Evolutionary conservation across 768 basidiomycete genomes (phyloP).

Genomic region (Cystobasidium ongulense): DNA sequence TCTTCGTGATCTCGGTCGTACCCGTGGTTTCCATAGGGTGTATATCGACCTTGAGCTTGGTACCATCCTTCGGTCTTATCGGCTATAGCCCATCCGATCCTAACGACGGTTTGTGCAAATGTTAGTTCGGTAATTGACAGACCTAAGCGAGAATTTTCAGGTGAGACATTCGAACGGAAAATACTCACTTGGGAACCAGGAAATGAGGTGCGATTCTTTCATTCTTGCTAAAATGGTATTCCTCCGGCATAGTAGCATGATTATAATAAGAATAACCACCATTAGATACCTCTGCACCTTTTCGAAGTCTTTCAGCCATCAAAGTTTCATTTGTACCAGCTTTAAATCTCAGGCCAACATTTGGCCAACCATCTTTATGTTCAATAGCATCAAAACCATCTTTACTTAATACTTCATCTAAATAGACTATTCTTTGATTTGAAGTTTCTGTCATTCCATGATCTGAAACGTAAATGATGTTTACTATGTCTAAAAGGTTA

Average conservation of each 20-base stretch:
- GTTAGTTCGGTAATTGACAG: conserved; percentile 64
- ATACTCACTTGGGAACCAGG: conserved; percentile 18
- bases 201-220: conserved; percentile 44
- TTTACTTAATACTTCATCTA: conserved; percentile 70
- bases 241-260: conserved; percentile 67
- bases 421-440: conserved; percentile 62
- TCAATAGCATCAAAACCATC: conserved; percentile 57
- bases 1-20: conserved; percentile 56
- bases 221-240: conserved; percentile 61
- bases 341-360: conserved; percentile 72
- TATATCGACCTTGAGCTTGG: conserved; percentile 51
- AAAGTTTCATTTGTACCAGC: conserved; percentile 54
- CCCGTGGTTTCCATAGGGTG: conserved; percentile 67
- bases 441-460: conserved; percentile 56
- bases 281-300: conserved; percentile 52
- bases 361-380: conserved; percentile 81
- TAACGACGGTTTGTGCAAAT: conserved; percentile 56
- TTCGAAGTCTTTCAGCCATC: conserved; percentile 54
- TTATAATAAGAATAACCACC: conserved; percentile 74
- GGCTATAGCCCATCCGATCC: conserved; percentile 66
- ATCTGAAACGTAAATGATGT: conserved; percentile 67
- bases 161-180: too few species aligned
- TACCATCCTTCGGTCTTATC: conserved; percentile 51
- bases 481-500: conserved; percentile 72
- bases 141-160: not conserved